These are phyloP conservation scores for Xerocomus nothofagi DNA, from an alignment of 1,284 basidiomycete species.

Conservation along the genomic window DNA sequence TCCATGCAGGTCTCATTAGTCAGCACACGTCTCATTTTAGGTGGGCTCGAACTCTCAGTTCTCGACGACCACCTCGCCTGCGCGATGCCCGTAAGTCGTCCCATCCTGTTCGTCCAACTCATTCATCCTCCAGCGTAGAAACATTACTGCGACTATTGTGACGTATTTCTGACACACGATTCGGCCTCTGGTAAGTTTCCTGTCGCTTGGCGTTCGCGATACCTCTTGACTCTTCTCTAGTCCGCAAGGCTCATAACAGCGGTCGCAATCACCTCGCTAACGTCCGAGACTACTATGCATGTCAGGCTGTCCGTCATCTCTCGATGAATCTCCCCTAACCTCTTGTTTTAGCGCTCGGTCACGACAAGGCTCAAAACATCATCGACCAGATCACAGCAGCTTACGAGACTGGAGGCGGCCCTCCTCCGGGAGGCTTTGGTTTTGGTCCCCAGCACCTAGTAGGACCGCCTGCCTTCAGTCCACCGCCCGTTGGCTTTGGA, in stretches of 20 bases:
- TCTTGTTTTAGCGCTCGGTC: slow-evolving; percentile 71
- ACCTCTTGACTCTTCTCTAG: slow-evolving; percentile 43
- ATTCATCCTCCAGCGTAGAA: slow-evolving; percentile 48
- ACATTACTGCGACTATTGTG: slow-evolving; percentile 92
- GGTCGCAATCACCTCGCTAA: slow-evolving; percentile 96
- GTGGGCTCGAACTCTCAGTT: slow-evolving; percentile 9
- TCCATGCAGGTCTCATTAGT: slow-evolving; percentile 55
- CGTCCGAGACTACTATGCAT: slow-evolving; percentile 96
- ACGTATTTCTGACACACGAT: slow-evolving; percentile 89
- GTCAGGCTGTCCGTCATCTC: slow-evolving; percentile 44
- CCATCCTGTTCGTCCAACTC: not conserved
- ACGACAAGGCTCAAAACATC: slow-evolving; percentile 94
- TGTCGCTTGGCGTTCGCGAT: slow-evolving; percentile 8
- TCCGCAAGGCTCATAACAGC: slow-evolving; percentile 97
- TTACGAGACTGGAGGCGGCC: slow-evolving; percentile 84
- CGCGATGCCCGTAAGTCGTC: slow-evolving; percentile 31
- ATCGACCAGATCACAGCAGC: slow-evolving; percentile 94
- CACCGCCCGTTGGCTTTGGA: slow-evolving; percentile 51
- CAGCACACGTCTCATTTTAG: slow-evolving; percentile 32
- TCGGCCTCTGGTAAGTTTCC: slow-evolving; percentile 69
- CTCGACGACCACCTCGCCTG: slow-evolving; percentile 17
- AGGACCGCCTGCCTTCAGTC: slow-evolving; percentile 35
- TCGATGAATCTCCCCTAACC: slow-evolving; percentile 11
- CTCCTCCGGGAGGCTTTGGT: slow-evolving; percentile 80
- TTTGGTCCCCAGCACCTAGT: slow-evolving; percentile 74